phyloP scores from a whole-genome alignment of 805 yeast species.

The Saccharomycopsis synnaedendra region DNA sequence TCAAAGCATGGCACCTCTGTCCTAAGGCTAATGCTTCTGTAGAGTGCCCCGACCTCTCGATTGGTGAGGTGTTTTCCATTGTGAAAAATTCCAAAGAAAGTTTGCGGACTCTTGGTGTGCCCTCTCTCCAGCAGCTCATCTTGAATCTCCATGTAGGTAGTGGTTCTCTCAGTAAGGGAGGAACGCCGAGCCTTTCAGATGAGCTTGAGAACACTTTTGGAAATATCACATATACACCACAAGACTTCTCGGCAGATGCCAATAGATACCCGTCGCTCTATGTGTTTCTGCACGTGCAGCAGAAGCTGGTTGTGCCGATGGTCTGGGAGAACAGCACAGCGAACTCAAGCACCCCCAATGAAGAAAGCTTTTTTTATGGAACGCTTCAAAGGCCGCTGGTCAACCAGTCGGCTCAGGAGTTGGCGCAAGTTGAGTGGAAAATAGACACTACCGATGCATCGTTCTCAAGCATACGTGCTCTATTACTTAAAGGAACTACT shows the following conservation, averaged over 20 bases:
- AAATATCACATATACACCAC: neutral
- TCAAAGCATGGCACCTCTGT: constrained; percentile 40
- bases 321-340: neutral
- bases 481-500: neutral
- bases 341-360: too few species aligned
- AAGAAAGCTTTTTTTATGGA: too few species aligned
- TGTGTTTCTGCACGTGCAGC: neutral
- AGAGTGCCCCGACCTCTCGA: neutral
- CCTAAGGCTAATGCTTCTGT: constrained; percentile 22
- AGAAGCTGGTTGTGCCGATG: constrained; percentile 3
- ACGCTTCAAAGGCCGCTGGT: too few species aligned
- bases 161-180: neutral
- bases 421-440: neutral
- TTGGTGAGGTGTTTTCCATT: neutral
- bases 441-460: neutral
- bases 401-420: neutral
- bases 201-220: neutral
- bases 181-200: neutral
- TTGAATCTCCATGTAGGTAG: neutral
- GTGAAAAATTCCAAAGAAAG: neutral
- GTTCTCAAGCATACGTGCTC: too few species aligned
- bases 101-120: neutral
- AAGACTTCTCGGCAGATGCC: neutral
- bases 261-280: constrained; percentile 4
- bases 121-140: neutral